These are phyloP conservation scores for Dentipellis sp. DNA, from an alignment of 768 basidiomycete species.

Conservation along the genomic window DNA sequence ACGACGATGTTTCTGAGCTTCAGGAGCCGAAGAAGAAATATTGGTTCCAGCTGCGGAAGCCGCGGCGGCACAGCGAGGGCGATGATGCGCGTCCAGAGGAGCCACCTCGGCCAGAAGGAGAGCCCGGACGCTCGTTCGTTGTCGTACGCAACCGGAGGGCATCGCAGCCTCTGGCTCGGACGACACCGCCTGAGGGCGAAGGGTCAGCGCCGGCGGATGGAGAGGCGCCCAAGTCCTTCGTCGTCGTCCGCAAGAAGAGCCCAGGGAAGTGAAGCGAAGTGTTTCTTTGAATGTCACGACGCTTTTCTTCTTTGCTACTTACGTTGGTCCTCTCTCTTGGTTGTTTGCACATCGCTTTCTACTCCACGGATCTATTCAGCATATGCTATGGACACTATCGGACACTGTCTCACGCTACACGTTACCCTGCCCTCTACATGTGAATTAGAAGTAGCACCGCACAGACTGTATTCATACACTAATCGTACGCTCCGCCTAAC, in stretches of 20 bases:
- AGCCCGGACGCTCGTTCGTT: constrained; percentile 25
- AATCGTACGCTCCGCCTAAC: constrained; percentile 14
- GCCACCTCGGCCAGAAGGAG: background rate
- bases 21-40: constrained; percentile 12
- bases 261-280: background rate
- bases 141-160: constrained; percentile 19
- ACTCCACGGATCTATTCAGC: background rate
- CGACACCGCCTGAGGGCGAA: background rate
- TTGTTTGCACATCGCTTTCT: background rate
- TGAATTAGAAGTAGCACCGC: background rate
- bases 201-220: background rate
- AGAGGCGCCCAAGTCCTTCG: constrained; percentile 30
- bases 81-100: constrained; percentile 1
- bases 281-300: too few species aligned
- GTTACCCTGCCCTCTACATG: background rate
- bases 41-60: constrained; percentile 14
- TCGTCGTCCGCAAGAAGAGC: constrained; percentile 46
- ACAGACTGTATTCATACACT: constrained; percentile 8
- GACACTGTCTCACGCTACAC: background rate
- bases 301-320: too few species aligned
- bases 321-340: background rate
- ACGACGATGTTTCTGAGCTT: constrained; percentile 8
- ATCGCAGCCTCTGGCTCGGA: constrained; percentile 2
- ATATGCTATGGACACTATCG: background rate
- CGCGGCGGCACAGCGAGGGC: constrained; percentile 12